Percentiles rank a stretch among this genome's conserved stretches.
Conservation (phyloP, 2,329 filamentous ascomycete species). For the Exophiala sp. region DNA sequence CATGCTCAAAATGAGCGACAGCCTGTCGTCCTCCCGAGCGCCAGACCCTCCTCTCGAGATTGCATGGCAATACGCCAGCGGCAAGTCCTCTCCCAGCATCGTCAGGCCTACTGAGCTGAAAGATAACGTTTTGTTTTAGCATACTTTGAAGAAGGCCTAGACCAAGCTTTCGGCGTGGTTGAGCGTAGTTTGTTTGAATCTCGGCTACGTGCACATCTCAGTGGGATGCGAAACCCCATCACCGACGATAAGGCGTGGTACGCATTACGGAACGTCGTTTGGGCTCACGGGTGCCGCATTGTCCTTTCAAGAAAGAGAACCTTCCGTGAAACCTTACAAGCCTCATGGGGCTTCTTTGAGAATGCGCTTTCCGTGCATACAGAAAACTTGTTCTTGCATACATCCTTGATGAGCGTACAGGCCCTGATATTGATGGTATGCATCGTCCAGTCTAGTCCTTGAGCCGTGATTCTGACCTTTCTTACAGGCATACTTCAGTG, state of each 20-base stretch:
- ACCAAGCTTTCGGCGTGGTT: not conserved
- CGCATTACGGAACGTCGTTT: conserved; percentile 12
- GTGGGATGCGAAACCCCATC: not conserved
- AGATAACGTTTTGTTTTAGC: not conserved
- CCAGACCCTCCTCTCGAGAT: conserved; percentile 7
- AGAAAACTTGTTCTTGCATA: conserved; percentile 2
- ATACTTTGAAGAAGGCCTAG: conserved; percentile 2
- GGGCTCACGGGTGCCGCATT: conserved; percentile 11
- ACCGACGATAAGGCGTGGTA: conserved; percentile 11
- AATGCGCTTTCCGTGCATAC: conserved; percentile 16
- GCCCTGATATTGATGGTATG: conserved; percentile 13
- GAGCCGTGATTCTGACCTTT: not conserved
- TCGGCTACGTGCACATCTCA: conserved; percentile 5
- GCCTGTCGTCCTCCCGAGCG: not conserved
- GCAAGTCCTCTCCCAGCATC: not conserved
- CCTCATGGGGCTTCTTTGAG: conserved; percentile 7
- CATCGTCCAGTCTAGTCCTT: not conserved
- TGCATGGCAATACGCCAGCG: conserved; percentile 10
- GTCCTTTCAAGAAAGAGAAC: conserved; percentile 3
- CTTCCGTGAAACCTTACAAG: not conserved
- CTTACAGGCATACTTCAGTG: conserved; percentile 10
- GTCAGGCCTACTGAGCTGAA: not conserved
- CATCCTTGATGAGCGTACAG: conserved; percentile 10
- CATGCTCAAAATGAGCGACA: conserved; percentile 10
- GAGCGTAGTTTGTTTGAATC: not conserved